These are phyloP conservation scores for Pulveroboletus sp. DNA, from an alignment of 768 basidiomycete genomes.

Conservation along the genomic window DNA sequence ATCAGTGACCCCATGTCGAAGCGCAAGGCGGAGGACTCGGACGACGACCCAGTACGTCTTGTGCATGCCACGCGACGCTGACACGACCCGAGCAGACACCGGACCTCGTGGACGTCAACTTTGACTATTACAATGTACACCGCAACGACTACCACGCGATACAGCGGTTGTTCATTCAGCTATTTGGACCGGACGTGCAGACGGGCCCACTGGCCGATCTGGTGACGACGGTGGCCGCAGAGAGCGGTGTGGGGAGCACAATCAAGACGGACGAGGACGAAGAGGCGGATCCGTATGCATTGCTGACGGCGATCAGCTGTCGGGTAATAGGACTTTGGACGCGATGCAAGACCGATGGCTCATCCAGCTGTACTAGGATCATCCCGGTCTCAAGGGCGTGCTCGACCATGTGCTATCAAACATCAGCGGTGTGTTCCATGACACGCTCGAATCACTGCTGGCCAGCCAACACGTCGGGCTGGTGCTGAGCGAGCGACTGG, in stretches of 20 bases:
- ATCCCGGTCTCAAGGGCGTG: slow-evolving; percentile 69
- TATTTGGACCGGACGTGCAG: slow-evolving; percentile 71
- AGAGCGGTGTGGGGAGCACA: slow-evolving; percentile 79
- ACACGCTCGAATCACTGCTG: slow-evolving; percentile 47
- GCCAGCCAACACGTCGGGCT: slow-evolving; percentile 63
- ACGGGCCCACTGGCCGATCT: slow-evolving; percentile 77
- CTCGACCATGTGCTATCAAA: slow-evolving; percentile 68
- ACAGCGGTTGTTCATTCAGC: slow-evolving; percentile 67
- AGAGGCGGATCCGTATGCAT: slow-evolving; percentile 73
- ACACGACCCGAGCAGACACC: slow-evolving; percentile 15
- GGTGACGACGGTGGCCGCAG: slow-evolving; percentile 67
- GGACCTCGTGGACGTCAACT: slow-evolving; percentile 36
- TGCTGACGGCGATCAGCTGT: slow-evolving; percentile 82
- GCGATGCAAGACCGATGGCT: not conserved
- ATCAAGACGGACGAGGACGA: slow-evolving; percentile 75
- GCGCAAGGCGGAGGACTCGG: slow-evolving; percentile 43
- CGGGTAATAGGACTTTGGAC: slow-evolving; percentile 50
- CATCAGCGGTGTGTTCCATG: slow-evolving; percentile 48
- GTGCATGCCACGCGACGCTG: slow-evolving; percentile 13
- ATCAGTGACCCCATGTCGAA: slow-evolving; percentile 42
- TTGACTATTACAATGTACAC: slow-evolving; percentile 91
- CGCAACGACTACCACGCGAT: slow-evolving; percentile 84
- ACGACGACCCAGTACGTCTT: slow-evolving; percentile 41
- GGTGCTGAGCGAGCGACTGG: slow-evolving; percentile 81
- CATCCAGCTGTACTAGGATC: slow-evolving; percentile 45